Percentiles rank a stretch among this genome's conserved stretches.
Conservation (phyloP, 2,329 filamentous ascomycete species). For the Paecilomyces sp. region DNA sequence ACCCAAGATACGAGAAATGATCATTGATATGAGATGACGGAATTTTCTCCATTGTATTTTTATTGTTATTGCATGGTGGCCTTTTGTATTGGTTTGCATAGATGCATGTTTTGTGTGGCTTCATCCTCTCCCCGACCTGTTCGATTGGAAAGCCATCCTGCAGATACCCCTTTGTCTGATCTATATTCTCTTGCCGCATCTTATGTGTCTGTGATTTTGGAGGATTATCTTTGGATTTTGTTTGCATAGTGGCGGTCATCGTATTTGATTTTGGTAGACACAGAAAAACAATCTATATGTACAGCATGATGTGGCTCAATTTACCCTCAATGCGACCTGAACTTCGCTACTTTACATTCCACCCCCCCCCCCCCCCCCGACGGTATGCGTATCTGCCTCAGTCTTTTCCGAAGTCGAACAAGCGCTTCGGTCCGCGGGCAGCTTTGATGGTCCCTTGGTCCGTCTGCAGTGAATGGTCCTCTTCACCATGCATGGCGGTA, state of each 20-base stretch:
- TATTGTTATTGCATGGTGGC: not conserved
- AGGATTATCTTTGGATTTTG: not conserved
- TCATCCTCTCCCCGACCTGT: not conserved
- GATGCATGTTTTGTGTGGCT: not conserved
- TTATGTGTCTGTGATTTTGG: not conserved
- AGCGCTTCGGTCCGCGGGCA: slow-evolving; percentile 1
- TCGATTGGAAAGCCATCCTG: not conserved
- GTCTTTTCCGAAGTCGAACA: not conserved
- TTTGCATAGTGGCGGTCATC: not conserved
- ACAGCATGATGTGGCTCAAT: not conserved
- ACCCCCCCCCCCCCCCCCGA: not conserved
- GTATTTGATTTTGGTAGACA: not conserved
- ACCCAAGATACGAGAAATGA: not conserved
- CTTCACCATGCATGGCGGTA: slow-evolving; percentile 8
- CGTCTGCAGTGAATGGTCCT: not conserved
- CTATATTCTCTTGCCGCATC: not conserved
- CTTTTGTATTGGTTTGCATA: not conserved
- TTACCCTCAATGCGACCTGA: not conserved
- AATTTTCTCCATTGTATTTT: not conserved
- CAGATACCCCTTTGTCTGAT: not conserved
- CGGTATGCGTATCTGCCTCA: not conserved
- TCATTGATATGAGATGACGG: not conserved
- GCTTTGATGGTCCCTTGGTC: not conserved
- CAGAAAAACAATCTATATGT: not conserved
- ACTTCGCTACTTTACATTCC: not conserved